These are phyloP conservation scores for Zangia roseola DNA, from an alignment of 768 basidiomycete species.

Conservation along the genomic window DNA sequence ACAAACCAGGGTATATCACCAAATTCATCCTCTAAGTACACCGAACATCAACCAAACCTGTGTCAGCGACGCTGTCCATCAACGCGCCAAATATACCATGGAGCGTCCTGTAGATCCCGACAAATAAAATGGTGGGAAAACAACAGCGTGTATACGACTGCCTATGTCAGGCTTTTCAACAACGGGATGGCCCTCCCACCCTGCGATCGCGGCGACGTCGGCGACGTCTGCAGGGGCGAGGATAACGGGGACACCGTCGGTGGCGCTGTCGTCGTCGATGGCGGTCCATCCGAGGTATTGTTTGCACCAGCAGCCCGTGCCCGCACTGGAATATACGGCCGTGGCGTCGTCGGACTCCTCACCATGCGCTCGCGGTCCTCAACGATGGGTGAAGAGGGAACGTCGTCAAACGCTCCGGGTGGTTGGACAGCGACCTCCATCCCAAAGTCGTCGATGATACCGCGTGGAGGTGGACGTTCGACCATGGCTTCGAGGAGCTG, in stretches of 20 bases:
- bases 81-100: too few relatives aligned
- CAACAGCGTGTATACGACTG: too few relatives aligned
- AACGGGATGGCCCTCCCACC: conserved; percentile 13
- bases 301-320: conserved; percentile 43
- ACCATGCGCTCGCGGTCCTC: conserved; percentile 16
- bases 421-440: conserved; percentile 32
- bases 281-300: conserved; percentile 1
- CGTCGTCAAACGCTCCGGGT: conserved; percentile 13
- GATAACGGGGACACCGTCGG: conserved; percentile 5
- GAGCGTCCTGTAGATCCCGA: too few relatives aligned
- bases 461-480: conserved; percentile 77
- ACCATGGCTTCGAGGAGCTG: conserved; percentile 86
- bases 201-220: conserved; percentile 10
- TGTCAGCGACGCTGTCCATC: too few relatives aligned
- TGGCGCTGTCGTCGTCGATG: not conserved
- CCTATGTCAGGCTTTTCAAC: not conserved
- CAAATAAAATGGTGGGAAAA: too few relatives aligned
- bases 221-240: conserved; percentile 3
- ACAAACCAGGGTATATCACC: too few relatives aligned
- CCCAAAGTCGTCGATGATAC: conserved; percentile 61
- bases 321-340: conserved; percentile 52
- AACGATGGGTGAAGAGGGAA: conserved; percentile 16
- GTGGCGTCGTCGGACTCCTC: conserved; percentile 29
- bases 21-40: too few relatives aligned
- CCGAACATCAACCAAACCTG: too few relatives aligned